Percentiles rank a stretch among this genome's conserved stretches.
Evolutionary conservation across 192 early-diverging fungal genomes (phyloP).

Genomic region (Mortierella alpina): DNA sequence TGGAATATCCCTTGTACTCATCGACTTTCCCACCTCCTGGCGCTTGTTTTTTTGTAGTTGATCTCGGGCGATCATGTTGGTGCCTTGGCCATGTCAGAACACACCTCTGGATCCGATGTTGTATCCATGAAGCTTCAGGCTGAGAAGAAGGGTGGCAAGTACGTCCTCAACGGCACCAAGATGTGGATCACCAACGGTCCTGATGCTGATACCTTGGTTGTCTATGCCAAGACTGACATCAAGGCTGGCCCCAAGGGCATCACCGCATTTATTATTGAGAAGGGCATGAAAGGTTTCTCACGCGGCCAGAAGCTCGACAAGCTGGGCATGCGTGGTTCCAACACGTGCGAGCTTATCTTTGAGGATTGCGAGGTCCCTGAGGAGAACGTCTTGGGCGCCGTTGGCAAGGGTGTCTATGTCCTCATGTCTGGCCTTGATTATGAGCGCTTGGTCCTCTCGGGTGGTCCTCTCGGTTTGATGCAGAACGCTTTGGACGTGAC

Average conservation of each 20-base stretch:
- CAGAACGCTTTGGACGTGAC: constrained; percentile 86
- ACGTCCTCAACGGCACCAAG: constrained; percentile 90
- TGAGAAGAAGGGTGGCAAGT: constrained; percentile 84
- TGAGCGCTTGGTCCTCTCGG: constrained; percentile 90
- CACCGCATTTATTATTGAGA: constrained; percentile 95
- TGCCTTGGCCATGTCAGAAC: constrained; percentile 95
- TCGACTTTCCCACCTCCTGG: neutral
- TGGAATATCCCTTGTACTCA: constrained; percentile 4
- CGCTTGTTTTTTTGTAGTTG: constrained; percentile 53
- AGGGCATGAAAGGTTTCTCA: constrained; percentile 87
- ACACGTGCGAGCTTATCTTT: constrained; percentile 95
- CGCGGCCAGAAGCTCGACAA: constrained; percentile 93
- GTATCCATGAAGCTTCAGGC: constrained; percentile 90
- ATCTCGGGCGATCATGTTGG: constrained; percentile 91
- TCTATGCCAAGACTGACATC: constrained; percentile 91
- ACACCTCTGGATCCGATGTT: constrained; percentile 91
- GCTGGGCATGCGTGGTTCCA: constrained; percentile 95
- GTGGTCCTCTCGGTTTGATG: constrained; percentile 92
- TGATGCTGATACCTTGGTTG: constrained; percentile 89
- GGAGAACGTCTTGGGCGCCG: constrained; percentile 88
- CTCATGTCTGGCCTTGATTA: constrained; percentile 95
- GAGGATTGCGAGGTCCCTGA: constrained; percentile 91
- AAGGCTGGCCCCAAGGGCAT: constrained; percentile 87
- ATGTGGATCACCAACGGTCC: constrained; percentile 98
- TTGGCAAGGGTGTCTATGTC: constrained; percentile 92